phyloP scores from a whole-genome alignment of 2,329 filamentous ascomycete genomes.

The Aspergillus puulaauensis region DNA sequence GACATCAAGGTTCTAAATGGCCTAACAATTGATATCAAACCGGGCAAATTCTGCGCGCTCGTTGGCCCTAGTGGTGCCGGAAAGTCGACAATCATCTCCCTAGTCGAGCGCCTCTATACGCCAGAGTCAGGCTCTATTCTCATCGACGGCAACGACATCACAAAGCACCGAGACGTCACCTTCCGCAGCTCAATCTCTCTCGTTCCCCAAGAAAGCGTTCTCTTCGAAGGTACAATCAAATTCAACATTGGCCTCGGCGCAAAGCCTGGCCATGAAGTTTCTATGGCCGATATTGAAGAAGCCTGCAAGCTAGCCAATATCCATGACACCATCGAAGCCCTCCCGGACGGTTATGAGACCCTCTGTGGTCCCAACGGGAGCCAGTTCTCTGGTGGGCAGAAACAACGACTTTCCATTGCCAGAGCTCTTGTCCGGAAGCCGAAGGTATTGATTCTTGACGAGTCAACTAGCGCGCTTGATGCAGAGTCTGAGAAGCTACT shows the following conservation, averaged over 20 bases:
- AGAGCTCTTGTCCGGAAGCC: slow-evolving; percentile 57
- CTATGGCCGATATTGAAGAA: slow-evolving; percentile 61
- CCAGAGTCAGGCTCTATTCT: slow-evolving; percentile 51
- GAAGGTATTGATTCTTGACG: slow-evolving; percentile 58
- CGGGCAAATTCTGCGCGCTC: slow-evolving; percentile 45
- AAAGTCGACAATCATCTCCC: slow-evolving; percentile 64
- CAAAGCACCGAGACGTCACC: slow-evolving; percentile 33
- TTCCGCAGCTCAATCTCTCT: slow-evolving; percentile 48
- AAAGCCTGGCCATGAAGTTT: slow-evolving; percentile 55
- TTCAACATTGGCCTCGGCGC: slow-evolving; percentile 49
- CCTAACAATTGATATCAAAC: slow-evolving; percentile 54
- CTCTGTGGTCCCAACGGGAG: slow-evolving; percentile 56
- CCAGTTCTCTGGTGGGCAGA: slow-evolving; percentile 58
- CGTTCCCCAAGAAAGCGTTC: slow-evolving; percentile 49
- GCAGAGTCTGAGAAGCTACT: slow-evolving; percentile 53
- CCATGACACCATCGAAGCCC: slow-evolving; percentile 63
- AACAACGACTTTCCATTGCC: slow-evolving; percentile 59
- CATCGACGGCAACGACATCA: slow-evolving; percentile 53
- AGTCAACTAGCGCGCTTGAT: slow-evolving; percentile 61
- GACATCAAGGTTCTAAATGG: slow-evolving; percentile 59
- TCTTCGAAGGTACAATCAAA: slow-evolving; percentile 49
- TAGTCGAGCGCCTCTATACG: slow-evolving; percentile 56
- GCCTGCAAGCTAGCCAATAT: slow-evolving; percentile 70
- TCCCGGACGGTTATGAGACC: slow-evolving; percentile 68
- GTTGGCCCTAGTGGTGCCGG: slow-evolving; percentile 70